A percentile compares a stretch with the other conserved stretches of the same genome.
phyloP scores from a whole-genome alignment of 2,329 filamentous ascomycete species.

The Epichloe amarillans region DNA sequence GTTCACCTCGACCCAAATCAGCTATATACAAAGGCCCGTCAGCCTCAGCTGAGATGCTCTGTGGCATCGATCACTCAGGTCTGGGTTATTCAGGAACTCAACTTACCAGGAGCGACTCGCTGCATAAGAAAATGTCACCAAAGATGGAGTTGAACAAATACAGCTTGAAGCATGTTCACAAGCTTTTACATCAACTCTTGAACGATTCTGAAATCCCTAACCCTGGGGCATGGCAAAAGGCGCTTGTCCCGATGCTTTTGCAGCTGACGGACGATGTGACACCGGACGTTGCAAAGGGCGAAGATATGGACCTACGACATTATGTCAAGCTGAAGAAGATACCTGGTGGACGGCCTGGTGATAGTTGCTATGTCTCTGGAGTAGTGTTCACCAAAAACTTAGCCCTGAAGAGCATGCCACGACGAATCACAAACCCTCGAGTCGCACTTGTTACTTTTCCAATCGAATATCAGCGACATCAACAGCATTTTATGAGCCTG shows the following conservation, averaged over 20 bases:
- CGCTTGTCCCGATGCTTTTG: conserved; percentile 77
- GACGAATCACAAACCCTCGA: conserved; percentile 68
- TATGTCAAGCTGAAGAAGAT: conserved; percentile 98
- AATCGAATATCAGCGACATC: conserved; percentile 86
- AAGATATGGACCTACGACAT: conserved; percentile 93
- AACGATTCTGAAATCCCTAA: conserved; percentile 63
- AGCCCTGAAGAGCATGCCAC: conserved; percentile 89
- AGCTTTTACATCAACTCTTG: conserved; percentile 70
- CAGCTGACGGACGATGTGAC: conserved; percentile 90
- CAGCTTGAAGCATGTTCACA: conserved; percentile 78
- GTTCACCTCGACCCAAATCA: conserved; percentile 57
- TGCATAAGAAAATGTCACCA: conserved; percentile 60
- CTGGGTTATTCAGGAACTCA: conserved; percentile 29
- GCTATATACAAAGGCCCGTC: conserved; percentile 43
- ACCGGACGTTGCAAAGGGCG: conserved; percentile 77
- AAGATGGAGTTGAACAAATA: conserved; percentile 77
- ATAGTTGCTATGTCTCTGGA: conserved; percentile 93
- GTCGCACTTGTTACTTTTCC: conserved; percentile 91
- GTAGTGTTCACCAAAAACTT: conserved; percentile 97
- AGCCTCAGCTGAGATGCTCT: conserved; percentile 37
- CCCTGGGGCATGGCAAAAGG: conserved; percentile 69
- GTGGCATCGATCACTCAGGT: conserved; percentile 31
- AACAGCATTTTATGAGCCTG: conserved; percentile 88
- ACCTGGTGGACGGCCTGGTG: conserved; percentile 73
- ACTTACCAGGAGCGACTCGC: conserved; percentile 67